These are phyloP conservation scores for Metschnikowia matae DNA, from an alignment of 805 yeast species.

Conservation along the genomic window DNA sequence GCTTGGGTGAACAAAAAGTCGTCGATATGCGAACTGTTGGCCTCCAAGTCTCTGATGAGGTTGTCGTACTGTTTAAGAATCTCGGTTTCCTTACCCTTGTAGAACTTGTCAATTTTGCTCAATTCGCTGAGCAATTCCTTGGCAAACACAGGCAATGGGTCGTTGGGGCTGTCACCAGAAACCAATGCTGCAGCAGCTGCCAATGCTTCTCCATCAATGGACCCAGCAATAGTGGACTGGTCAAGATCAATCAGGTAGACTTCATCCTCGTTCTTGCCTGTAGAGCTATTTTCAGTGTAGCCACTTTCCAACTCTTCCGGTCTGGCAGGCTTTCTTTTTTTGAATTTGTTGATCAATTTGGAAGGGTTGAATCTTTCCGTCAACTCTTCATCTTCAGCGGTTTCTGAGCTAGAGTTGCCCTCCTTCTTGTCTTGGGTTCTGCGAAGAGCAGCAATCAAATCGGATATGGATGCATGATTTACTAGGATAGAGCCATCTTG, in stretches of 20 bases:
- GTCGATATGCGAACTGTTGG: slow-evolving; percentile 25
- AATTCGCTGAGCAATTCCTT: slow-evolving; percentile 46
- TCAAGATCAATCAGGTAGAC: slow-evolving; percentile 17
- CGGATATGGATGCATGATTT: slow-evolving; percentile 25
- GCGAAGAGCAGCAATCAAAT: slow-evolving; percentile 20
- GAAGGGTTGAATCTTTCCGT: slow-evolving; percentile 14
- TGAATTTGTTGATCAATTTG: slow-evolving; percentile 19
- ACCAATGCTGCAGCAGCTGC: slow-evolving; percentile 11
- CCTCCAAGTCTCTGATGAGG: slow-evolving; percentile 45
- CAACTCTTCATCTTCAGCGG: slow-evolving; percentile 6
- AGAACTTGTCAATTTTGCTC: slow-evolving; percentile 50
- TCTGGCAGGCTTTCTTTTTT: slow-evolving; percentile 9
- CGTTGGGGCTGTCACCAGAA: slow-evolving; percentile 12
- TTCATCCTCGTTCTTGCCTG: slow-evolving; percentile 7
- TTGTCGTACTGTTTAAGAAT: slow-evolving; percentile 43
- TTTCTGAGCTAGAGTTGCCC: slow-evolving; percentile 2
- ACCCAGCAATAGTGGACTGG: slow-evolving; percentile 15
- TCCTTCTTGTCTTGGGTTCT: slow-evolving; percentile 11
- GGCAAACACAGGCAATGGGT: slow-evolving; percentile 43
- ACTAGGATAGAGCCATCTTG: slow-evolving; percentile 22
- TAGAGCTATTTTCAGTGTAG: neutral
- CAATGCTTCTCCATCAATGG: slow-evolving; percentile 15
- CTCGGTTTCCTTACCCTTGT: slow-evolving; percentile 42
- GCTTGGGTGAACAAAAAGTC: slow-evolving; percentile 26
- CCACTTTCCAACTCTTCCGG: slow-evolving; percentile 7